Evolutionary conservation across 179 eudicot genomes (phyloP), one percentile per base, ranked within the genome.

Genomic region (Corrigiola litoralis): DNA sequence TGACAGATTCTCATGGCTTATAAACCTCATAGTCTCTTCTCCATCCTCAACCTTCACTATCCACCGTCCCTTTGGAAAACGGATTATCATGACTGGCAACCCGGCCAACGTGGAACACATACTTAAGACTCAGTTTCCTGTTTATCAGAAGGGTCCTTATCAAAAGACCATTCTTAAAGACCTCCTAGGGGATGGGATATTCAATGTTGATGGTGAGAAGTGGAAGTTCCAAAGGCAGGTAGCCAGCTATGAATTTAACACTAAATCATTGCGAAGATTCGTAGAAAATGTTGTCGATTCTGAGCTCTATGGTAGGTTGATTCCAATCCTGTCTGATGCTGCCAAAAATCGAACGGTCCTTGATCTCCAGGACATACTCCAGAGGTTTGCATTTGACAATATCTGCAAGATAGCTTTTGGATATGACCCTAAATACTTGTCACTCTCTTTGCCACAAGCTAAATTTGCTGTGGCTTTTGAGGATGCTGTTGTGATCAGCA

Each of bases 171-270:
- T 45, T 27, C 72, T 79, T 6, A 13, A 54, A 11, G 89, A 84
- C 44, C 51, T 84, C 2, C 66, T 87, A 7, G 94, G 94, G 7
- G 72, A 84, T 48, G 83, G 85, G 23, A 78, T 87, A 11, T 75
- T 84, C 59, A 84, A 81, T 52, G 65, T 67, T 41, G 85, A 87
- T 54, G 81, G 81, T 28, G 72, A 68, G 0, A 63, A 12, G 0
- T 87, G 89, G 89, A 82, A 77, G 70, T 75, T 80, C 63, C 82
- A 80, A 38, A 62, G 94, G 3, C 81, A 82, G 45, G 55, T 84
- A 20, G 64, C 89, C 0, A 82, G 87, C 63, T 80, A 80, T 63
- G 82, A 79, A 24, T 84, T 87, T 59, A 82, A 72, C 71, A 79
- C 87, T 25, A 84, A 63, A 24, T 84, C 82, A 0, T 63, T 84